Conservation (phyloP, 2,329 filamentous ascomycete genomes). For the Calycina herbarum region DNA sequence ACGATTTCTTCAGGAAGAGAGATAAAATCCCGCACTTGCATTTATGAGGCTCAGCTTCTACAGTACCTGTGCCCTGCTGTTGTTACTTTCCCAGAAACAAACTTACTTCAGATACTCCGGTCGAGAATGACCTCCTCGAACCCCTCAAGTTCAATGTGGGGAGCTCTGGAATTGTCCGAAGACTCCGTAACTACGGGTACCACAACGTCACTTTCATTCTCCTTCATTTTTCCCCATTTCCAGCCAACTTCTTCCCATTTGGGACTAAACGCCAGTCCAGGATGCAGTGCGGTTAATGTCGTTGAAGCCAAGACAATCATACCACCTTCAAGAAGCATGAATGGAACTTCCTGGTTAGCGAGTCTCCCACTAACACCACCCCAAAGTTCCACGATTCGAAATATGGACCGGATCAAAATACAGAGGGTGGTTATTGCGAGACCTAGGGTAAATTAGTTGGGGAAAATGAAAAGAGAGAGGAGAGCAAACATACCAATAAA, state of each 20-base stretch:
- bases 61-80: neutral
- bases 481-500: neutral
- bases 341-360: constrained; percentile 42
- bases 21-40: neutral
- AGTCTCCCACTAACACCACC: constrained; percentile 53
- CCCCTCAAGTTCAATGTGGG: neutral
- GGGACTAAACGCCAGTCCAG: constrained; percentile 27
- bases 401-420: constrained; percentile 52
- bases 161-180: neutral
- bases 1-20: neutral
- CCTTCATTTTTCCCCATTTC: neutral
- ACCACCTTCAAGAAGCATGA: constrained; percentile 46
- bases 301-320: constrained; percentile 37
- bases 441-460: constrained; percentile 30
- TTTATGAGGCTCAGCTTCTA: neutral
- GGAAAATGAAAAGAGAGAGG: neutral
- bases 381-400: constrained; percentile 56
- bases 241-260: constrained; percentile 13
- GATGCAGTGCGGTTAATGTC: constrained; percentile 36
- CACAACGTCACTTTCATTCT: neutral
- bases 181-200: neutral
- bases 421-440: constrained; percentile 43
- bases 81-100: neutral
- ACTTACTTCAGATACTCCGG: neutral
- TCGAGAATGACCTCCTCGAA: neutral